Conservation (phyloP, 2,329 filamentous ascomycete genomes). For the Colletotrichum sp. region DNA sequence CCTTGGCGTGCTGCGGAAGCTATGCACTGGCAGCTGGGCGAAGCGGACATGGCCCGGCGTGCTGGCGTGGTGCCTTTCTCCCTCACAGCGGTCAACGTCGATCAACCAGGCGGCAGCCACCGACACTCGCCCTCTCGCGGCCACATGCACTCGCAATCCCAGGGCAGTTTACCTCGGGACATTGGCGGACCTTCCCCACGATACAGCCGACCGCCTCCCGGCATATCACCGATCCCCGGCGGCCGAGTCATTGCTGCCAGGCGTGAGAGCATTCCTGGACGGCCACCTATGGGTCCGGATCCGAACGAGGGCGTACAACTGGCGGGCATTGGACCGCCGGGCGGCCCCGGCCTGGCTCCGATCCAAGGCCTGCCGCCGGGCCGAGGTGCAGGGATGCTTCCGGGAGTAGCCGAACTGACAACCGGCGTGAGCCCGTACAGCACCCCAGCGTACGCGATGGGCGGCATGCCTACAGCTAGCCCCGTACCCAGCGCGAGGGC, state of each 20-base stretch:
- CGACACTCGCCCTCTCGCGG: conserved; percentile 21
- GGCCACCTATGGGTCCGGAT: conserved; percentile 34
- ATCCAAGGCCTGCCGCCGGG: conserved; percentile 51
- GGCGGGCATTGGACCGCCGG: conserved; percentile 29
- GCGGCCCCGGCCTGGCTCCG: conserved; percentile 54
- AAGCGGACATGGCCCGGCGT: conserved; percentile 90
- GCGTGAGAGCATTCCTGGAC: conserved; percentile 43
- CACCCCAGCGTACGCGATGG: conserved; percentile 57
- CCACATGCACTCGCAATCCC: conserved; percentile 50
- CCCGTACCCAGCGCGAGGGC: conserved; percentile 41
- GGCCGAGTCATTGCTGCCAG: conserved; percentile 43
- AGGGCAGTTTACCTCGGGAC: conserved; percentile 50
- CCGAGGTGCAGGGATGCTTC: conserved; percentile 53
- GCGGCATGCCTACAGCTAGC: conserved; percentile 40
- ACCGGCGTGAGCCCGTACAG: conserved; percentile 67
- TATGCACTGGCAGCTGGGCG: conserved; percentile 97
- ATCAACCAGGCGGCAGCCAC: conserved; percentile 26
- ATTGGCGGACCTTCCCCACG: conserved; percentile 45
- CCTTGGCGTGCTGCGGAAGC: conserved; percentile 96
- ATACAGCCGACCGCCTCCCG: conserved; percentile 41
- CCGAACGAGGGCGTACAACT: conserved; percentile 35
- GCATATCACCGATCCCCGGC: conserved; percentile 33
- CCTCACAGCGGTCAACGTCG: conserved; percentile 61
- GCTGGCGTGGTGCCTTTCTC: conserved; percentile 87
- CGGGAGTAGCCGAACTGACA: conserved; percentile 67